Percentiles rank a stretch among this genome's conserved stretches.
phyloP scores from a whole-genome alignment of 2,329 filamentous ascomycete species.

The Botryotinia convoluta region DNA sequence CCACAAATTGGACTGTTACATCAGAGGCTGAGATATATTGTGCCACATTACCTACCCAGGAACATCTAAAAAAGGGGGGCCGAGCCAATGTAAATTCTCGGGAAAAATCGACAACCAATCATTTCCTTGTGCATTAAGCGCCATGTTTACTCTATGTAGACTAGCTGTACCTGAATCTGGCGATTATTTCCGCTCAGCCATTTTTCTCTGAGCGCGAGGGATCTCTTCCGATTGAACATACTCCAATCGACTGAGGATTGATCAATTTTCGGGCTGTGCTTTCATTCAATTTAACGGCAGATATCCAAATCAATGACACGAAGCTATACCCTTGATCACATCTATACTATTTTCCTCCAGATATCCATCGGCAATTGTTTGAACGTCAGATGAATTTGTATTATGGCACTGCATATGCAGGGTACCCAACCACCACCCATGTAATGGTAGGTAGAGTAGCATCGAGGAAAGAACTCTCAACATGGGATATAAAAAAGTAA shows the following conservation, averaged over 20 bases:
- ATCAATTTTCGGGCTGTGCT: neutral
- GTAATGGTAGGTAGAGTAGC: neutral
- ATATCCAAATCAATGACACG: neutral
- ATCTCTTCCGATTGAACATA: neutral
- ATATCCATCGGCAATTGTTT: neutral
- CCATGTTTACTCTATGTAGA: neutral
- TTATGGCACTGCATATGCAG: neutral
- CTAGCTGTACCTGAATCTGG: neutral
- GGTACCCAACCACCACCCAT: neutral
- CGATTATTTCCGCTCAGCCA: neutral
- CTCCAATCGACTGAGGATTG: neutral
- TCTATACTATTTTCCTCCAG: neutral
- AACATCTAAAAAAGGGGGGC: neutral
- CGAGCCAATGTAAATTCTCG: neutral
- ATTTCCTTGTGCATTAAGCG: neutral
- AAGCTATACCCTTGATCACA: neutral
- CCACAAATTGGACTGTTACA: neutral
- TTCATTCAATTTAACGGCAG: neutral
- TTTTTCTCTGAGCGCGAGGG: neutral
- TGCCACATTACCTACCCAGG: neutral
- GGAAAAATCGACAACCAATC: neutral
- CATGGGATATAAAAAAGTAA: neutral
- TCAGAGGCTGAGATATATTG: neutral
- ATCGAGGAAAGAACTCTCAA: neutral
- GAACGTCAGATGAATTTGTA: neutral